Base-by-base conservation (phyloP, 225 moss, liverwort and hornwort genomes). In the Asterella californica region DNA sequence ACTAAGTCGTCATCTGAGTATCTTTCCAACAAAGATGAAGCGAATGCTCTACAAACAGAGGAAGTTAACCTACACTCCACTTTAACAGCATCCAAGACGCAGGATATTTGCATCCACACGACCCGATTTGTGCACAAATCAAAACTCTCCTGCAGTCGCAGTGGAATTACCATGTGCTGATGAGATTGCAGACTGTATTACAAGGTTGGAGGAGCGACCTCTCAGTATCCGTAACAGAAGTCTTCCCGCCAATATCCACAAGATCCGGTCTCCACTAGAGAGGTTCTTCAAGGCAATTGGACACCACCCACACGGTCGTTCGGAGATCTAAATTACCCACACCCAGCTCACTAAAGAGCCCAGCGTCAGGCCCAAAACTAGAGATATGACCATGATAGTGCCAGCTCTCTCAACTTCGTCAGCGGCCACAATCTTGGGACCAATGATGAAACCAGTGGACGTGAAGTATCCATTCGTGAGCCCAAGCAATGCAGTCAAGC, bases 381-480 rank as follows among this genome's bases (percentile, higher is more conserved):
- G 78, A 24, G 50, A 74, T 24, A 83, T 38, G 29, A 83, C 83
- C 91, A 96, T 96, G 32, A 92, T 66, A 11, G 91, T 89, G 38
- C 94, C 94, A 6, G 90, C 85, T 9, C 90, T 90, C 82, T 94
- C 89, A 2, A 89, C 88, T 69, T 94, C 91, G 19, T 83, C 25
- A 33, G 88, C 79, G 1, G 90, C 84, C 5, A 96, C 92, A 68
- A 88, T 83, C 85, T 92, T 92, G 74, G 96, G 94, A 29, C 92
- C 94, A 74, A 88, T 81, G 36, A 96, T 87, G 83, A 92, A 79
- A 71, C 91, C 22, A n/a, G 80, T 78, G 82, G 92, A 91, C 6
- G 94, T 96, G 65, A 90, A 70, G 37, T 92, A 96, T 59, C 96
- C 96, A 80, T 96, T 96, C 2, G 94, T 84, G 55, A 88, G 70